Evolutionary conservation across 257 asterid genomes (phyloP), one percentile per base, ranked within the genome.

Genomic region (Scutellaria galericulata): DNA sequence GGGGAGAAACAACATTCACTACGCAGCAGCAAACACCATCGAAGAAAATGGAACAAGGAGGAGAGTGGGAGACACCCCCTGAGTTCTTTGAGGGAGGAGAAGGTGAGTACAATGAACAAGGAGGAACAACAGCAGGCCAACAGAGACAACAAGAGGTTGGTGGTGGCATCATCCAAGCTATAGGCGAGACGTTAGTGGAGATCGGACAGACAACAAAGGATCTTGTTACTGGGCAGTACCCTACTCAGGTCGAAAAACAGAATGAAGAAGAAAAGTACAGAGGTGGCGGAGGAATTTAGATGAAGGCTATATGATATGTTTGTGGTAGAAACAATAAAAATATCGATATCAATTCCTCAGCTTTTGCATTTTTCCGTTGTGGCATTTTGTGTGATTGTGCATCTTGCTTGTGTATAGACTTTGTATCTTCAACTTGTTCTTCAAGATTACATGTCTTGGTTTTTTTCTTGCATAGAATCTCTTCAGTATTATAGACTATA

Each of bases 181-280:
- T 93, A 13, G 98, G 96, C 47, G 96, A 93, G 82, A 93, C 97
- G 81, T 8, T 90, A 83, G 84, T 77, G 3, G 98, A 93, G 61
- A 93, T 93, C 1, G 97, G 97, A 15, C 88, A 89, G 72, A 89
- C 93, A 0, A 85, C 97, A 0, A 89, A 81, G 75, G 89, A 86
- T 18, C 85, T 93, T 6, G 85, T 93, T 0, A 68, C 69, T 0
- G 98, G 98, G 0, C 87, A 68, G 39, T 45, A 55, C 45, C 78
- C 74, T 0, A 24, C 10, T 15, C 20, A 22, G 9, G 72, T 37
- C 6, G 44, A 48, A n/a, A 12, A 64, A 53, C 44, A 11, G 4
- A 42, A 57, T 44, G 60, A 11, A 6, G n/a, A 7, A 9, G 59
- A 14, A 11, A 47, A 64, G 40, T 71, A 7, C 9, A 57, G 11